Evolutionary conservation across 164 flowering plant species (phyloP).

Genomic region (Houttuynia cordata): DNA sequence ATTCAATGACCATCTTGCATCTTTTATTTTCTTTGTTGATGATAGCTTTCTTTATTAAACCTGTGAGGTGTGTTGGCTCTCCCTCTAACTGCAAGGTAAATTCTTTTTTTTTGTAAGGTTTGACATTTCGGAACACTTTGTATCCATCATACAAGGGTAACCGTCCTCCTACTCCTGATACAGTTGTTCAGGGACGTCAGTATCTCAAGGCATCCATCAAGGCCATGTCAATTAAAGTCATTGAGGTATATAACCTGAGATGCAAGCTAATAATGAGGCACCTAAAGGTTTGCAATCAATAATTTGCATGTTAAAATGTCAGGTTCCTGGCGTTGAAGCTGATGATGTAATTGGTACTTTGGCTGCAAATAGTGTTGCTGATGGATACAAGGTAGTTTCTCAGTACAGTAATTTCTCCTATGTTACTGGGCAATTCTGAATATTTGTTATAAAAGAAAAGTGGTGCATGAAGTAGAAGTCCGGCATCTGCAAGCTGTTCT

Average conservation of each 20-base stretch:
- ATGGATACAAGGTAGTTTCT: constrained; percentile 63
- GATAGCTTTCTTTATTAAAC: neutral
- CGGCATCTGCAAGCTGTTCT: no score
- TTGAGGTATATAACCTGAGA: constrained; percentile 43
- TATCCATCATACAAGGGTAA: constrained; percentile 89
- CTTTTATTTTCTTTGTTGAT: neutral
- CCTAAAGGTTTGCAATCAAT: constrained; percentile 3
- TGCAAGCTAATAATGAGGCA: neutral
- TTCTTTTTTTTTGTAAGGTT: constrained; percentile 34
- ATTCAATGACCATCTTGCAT: neutral
- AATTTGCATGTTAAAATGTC: constrained; percentile 8
- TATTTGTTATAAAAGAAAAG: neutral
- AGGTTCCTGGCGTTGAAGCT: constrained; percentile 99
- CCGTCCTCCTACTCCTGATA: constrained; percentile 91
- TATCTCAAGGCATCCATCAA: constrained; percentile 87
- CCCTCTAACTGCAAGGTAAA: constrained; percentile 2
- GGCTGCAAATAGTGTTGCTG: constrained; percentile 69
- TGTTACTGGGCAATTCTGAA: neutral
- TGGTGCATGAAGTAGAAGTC: no score
- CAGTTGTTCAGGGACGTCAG: constrained; percentile 86
- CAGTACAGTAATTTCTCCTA: neutral
- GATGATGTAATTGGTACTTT: constrained; percentile 99
- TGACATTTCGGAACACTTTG: constrained; percentile 77
- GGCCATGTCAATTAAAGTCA: constrained; percentile 91
- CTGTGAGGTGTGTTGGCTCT: neutral